Conservation (phyloP, 2,329 filamentous ascomycete species). For the Alternaria novae-zelandiae region DNA sequence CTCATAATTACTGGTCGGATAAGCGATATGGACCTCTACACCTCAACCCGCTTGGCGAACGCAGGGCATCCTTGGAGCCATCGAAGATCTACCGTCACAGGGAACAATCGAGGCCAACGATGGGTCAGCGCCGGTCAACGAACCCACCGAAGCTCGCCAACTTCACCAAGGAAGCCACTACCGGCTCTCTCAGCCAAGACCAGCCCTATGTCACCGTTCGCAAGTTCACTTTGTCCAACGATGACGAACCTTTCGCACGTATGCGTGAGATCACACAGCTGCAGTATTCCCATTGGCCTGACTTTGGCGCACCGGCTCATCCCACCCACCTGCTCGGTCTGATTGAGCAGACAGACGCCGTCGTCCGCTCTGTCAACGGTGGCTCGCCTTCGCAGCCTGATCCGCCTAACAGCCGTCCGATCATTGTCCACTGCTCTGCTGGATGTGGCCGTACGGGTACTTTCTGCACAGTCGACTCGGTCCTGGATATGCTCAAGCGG, state of each 20-base stretch:
- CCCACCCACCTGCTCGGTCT: constrained; percentile 84
- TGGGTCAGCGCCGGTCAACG: constrained; percentile 46
- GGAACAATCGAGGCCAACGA: constrained; percentile 43
- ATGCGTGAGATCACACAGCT: constrained; percentile 93
- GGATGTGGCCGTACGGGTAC: constrained; percentile 95
- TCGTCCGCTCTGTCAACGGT: constrained; percentile 58
- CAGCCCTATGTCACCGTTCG: constrained; percentile 80
- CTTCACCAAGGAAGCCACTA: constrained; percentile 32
- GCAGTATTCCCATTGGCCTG: constrained; percentile 95
- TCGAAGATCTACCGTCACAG: constrained; percentile 57
- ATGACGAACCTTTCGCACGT: constrained; percentile 77
- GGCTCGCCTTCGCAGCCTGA: constrained; percentile 64
- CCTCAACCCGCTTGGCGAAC: constrained; percentile 80
- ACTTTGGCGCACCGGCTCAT: constrained; percentile 91
- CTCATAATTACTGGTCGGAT: constrained; percentile 89
- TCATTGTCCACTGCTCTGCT: constrained; percentile 93
- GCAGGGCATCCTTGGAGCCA: constrained; percentile 76
- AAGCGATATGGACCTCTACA: constrained; percentile 79
- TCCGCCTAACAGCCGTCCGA: constrained; percentile 64
- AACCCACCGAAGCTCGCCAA: constrained; percentile 39
- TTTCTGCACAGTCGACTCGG: constrained; percentile 95
- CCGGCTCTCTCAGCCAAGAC: constrained; percentile 56
- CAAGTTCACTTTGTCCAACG: constrained; percentile 83
- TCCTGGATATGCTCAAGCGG: constrained; percentile 95
- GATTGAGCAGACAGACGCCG: constrained; percentile 87